Evolutionary conservation across 495 filamentous ascomycete genomes (phyloP).

Genomic region (Parathielavia hyrcaniae): DNA sequence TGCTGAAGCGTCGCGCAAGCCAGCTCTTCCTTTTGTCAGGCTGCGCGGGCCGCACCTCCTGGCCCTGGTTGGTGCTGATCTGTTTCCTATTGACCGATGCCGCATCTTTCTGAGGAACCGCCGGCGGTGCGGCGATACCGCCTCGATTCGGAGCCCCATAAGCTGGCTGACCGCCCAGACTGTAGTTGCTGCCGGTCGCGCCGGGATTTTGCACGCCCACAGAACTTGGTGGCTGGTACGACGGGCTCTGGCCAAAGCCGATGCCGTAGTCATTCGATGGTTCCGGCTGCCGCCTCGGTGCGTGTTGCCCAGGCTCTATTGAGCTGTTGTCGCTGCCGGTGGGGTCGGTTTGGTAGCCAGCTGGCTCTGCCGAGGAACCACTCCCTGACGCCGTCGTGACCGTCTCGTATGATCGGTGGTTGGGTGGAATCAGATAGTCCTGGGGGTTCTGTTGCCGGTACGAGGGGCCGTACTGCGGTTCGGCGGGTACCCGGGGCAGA

Average conservation of each 20-base stretch:
- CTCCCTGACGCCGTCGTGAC: constrained; percentile 66
- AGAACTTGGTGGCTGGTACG: constrained; percentile 35
- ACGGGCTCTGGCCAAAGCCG: constrained; percentile 36
- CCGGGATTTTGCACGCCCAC: constrained; percentile 22
- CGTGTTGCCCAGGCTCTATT: constrained; percentile 62
- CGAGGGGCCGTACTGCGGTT: constrained; percentile 34
- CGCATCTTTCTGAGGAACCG: constrained; percentile 38
- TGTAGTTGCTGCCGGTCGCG: constrained; percentile 14
- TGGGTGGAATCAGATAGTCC: constrained; percentile 59
- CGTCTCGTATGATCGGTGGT: constrained; percentile 78
- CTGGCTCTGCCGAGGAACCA: constrained; percentile 62
- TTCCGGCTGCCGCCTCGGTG: constrained; percentile 44
- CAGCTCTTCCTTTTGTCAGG: constrained; percentile 79
- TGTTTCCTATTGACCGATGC: constrained; percentile 33
- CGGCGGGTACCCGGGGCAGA: constrained; percentile 42
- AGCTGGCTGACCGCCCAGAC: constrained; percentile 12
- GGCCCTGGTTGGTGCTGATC: constrained; percentile 16
- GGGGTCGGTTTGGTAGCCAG: constrained; percentile 78
- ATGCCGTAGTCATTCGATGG: constrained; percentile 46
- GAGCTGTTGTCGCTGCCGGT: constrained; percentile 85
- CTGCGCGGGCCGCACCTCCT: constrained; percentile 35
- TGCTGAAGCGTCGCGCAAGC: constrained; percentile 79
- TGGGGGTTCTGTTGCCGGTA: constrained; percentile 36
- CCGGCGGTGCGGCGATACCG: constrained; percentile 26
- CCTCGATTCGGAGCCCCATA: background rate